These are phyloP conservation scores for Wolfiporia cocos DNA, from an alignment of 1,284 basidiomycete species.

Conservation along the genomic window DNA sequence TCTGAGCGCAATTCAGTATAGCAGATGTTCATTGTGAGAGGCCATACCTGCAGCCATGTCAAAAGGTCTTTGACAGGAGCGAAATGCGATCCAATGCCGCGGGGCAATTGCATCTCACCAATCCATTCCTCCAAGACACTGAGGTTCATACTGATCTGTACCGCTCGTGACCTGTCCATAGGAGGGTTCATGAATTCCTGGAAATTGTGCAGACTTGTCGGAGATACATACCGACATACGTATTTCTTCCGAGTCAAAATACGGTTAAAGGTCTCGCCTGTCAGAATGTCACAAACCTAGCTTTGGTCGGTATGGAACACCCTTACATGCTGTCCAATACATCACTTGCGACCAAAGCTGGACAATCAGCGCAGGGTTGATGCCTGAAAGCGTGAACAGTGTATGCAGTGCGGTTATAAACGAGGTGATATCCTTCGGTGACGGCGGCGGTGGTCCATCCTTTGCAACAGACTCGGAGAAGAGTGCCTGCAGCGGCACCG, in stretches of 20 bases:
- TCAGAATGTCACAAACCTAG: conserved; percentile 22
- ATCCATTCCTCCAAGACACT: conserved; percentile 91
- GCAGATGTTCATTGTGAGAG: not conserved
- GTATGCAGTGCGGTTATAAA: conserved; percentile 88
- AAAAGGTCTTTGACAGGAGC: conserved; percentile 82
- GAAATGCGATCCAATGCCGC: conserved; percentile 78
- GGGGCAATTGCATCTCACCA: conserved; percentile 73
- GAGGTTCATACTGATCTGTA: conserved; percentile 89
- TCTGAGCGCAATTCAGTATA: conserved; percentile 39
- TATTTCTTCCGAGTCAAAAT: conserved; percentile 90
- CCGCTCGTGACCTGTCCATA: conserved; percentile 65
- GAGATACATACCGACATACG: conserved; percentile 67
- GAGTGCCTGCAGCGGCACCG: conserved; percentile 42
- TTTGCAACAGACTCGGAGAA: conserved; percentile 37
- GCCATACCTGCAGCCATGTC: conserved; percentile 77
- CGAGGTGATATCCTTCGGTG: conserved; percentile 67
- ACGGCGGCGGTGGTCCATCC: conserved; percentile 33
- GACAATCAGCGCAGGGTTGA: conserved; percentile 86
- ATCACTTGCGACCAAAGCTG: conserved; percentile 95
- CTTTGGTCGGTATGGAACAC: conserved; percentile 3
- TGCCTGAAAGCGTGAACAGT: conserved; percentile 80
- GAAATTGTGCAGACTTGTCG: conserved; percentile 1
- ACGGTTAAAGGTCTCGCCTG: conserved; percentile 93
- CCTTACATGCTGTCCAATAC: conserved; percentile 83
- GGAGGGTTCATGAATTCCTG: not conserved